These are phyloP conservation scores for Plasmodium inui DNA, from an alignment of 169 alveolate species.

Conservation along the genomic window DNA sequence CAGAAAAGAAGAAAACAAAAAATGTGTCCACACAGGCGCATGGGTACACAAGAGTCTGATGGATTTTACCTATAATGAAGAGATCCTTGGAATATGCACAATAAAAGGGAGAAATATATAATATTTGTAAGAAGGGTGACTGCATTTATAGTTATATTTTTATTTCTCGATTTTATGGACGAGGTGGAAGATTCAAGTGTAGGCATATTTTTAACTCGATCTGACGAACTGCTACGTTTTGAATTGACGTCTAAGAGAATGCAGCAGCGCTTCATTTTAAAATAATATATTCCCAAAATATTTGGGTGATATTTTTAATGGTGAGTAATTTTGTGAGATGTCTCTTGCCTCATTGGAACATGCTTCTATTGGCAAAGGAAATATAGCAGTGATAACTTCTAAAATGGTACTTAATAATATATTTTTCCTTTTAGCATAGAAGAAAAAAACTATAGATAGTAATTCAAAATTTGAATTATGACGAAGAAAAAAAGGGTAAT, in stretches of 20 bases:
- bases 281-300: not conserved
- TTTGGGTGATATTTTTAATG: not conserved
- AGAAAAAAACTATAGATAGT: not conserved
- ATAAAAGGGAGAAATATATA: not conserved
- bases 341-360: not conserved
- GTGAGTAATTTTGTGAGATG: not conserved
- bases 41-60: not conserved
- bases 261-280: not conserved
- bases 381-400: not conserved
- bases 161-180: not conserved
- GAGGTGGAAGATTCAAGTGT: not conserved
- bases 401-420: not conserved
- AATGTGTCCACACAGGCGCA: not conserved
- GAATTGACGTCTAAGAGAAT: not conserved
- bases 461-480: not conserved
- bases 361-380: not conserved
- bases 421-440: not conserved
- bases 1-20: not conserved
- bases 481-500: not conserved
- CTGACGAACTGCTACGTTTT: not conserved
- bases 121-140: not conserved
- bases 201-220: not conserved
- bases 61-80: not conserved
- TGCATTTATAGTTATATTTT: not conserved
- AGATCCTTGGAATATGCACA: not conserved